These are phyloP conservation scores for Protea cynaroides DNA, from an alignment of 164 flowering plant genomes.

Conservation along the genomic window DNA sequence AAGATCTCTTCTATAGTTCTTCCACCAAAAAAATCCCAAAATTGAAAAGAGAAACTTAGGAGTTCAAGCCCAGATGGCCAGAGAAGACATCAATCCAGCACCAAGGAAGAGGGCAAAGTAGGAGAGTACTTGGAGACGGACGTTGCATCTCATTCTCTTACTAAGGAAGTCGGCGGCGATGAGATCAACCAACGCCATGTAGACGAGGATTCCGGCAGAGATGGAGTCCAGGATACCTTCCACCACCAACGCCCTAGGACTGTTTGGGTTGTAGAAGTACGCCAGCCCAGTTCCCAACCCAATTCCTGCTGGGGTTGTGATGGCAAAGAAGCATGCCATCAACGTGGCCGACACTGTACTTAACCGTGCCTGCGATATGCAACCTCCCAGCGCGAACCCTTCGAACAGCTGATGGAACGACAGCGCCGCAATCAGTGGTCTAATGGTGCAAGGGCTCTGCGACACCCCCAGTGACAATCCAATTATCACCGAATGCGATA, in stretches of 20 bases:
- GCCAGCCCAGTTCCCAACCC: conserved; percentile 59
- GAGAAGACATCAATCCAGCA: conserved; percentile 68
- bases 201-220: conserved; percentile 84
- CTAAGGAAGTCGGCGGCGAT: conserved; percentile 94
- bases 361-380: conserved; percentile 85
- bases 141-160: conserved; percentile 85
- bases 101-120: conserved; percentile 76
- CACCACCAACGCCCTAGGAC: conserved; percentile 54
- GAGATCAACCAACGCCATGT: conserved; percentile 92
- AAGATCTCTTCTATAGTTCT: too few species aligned
- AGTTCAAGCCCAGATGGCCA: conserved; percentile 80
- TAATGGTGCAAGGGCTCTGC: conserved; percentile 79
- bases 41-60: not conserved
- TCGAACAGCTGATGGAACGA: conserved; percentile 97
- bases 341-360: conserved; percentile 37
- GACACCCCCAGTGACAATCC: conserved; percentile 94
- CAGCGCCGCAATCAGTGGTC: conserved; percentile 78
- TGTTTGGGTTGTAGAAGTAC: conserved; percentile 60
- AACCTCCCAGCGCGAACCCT: conserved; percentile 95
- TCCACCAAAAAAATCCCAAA: too few species aligned
- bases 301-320: conserved; percentile 77
- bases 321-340: conserved; percentile 87
- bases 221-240: conserved; percentile 76
- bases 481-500: conserved; percentile 83
- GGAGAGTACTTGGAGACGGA: conserved; percentile 63